Conservation (phyloP, 768 basidiomycete genomes). For the Tulasnella sp. region DNA sequence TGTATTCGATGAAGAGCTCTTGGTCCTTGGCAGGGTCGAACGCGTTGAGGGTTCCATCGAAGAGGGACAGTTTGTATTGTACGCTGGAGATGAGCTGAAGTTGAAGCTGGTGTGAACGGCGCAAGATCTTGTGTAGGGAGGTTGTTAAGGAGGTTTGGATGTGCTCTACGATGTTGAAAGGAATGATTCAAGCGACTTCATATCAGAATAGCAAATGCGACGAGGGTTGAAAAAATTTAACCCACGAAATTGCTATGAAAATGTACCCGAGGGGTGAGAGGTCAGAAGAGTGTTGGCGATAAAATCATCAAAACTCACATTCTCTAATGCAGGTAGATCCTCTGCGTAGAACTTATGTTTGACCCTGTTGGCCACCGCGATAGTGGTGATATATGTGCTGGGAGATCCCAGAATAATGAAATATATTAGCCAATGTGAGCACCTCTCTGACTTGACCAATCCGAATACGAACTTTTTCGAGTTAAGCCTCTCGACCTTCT, state of each 20-base stretch:
- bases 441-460: neutral
- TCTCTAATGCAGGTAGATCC: constrained; percentile 57
- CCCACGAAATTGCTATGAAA: constrained; percentile 59
- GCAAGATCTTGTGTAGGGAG: constrained; percentile 44
- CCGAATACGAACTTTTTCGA: constrained; percentile 56
- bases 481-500: constrained; percentile 65
- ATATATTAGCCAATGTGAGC: neutral
- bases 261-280: neutral
- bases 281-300: constrained; percentile 7
- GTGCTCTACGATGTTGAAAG: constrained; percentile 40
- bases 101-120: constrained; percentile 49
- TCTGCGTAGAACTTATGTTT: constrained; percentile 64
- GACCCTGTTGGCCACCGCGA: constrained; percentile 52
- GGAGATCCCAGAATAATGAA: neutral
- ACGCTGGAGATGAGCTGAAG: constrained; percentile 46
- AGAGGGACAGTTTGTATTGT: constrained; percentile 5
- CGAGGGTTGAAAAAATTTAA: constrained; percentile 7
- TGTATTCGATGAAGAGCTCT: constrained; percentile 59
- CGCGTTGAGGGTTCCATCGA: constrained; percentile 39
- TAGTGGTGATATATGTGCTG: constrained; percentile 63
- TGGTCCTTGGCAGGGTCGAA: constrained; percentile 56
- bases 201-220: too few relatives aligned
- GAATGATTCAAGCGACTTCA: too few relatives aligned
- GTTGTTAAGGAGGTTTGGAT: constrained; percentile 55
- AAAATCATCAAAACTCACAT: constrained; percentile 39